Evolutionary conservation across 1,284 basidiomycete genomes (phyloP).

Genomic region (Xanthoconium separans): DNA sequence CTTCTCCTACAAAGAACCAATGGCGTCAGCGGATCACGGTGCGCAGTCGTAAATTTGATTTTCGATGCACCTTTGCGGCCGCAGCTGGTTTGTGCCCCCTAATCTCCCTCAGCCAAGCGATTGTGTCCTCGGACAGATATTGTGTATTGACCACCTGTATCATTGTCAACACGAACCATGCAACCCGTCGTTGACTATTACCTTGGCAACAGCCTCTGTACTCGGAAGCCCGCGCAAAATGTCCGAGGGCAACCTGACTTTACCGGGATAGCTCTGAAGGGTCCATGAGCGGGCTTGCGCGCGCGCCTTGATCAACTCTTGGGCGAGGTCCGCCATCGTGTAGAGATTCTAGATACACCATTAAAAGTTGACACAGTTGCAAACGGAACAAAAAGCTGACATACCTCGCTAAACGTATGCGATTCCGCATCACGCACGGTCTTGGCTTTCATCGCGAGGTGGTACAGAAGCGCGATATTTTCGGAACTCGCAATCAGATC

Average conservation of each 20-base stretch:
- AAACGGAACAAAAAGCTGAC: slow-evolving; percentile 9
- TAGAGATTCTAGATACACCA: slow-evolving; percentile 86
- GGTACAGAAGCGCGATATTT: slow-evolving; percentile 82
- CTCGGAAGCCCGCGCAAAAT: slow-evolving; percentile 71
- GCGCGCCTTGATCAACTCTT: slow-evolving; percentile 77
- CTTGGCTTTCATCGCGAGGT: slow-evolving; percentile 83
- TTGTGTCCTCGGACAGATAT: slow-evolving; percentile 63
- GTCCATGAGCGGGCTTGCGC: slow-evolving; percentile 74
- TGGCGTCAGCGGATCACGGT: slow-evolving; percentile 1
- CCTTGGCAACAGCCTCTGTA: slow-evolving; percentile 63
- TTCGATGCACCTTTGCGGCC: slow-evolving; percentile 19
- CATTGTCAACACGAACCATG: slow-evolving; percentile 4
- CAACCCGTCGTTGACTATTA: slow-evolving; percentile 22
- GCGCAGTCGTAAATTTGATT: not conserved
- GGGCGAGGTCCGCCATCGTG: slow-evolving; percentile 84
- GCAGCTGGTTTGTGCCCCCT: slow-evolving; percentile 21
- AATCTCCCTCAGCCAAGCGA: slow-evolving; percentile 51
- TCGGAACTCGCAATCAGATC: slow-evolving; percentile 72
- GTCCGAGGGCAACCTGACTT: slow-evolving; percentile 78
- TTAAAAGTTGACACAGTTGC: not conserved
- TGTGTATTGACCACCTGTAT: slow-evolving; percentile 59
- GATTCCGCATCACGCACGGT: slow-evolving; percentile 79
- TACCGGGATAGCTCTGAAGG: slow-evolving; percentile 78
- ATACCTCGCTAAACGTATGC: slow-evolving; percentile 66
- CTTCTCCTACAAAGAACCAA: slow-evolving; percentile 30